Conservation (phyloP, 495 filamentous ascomycete species). For the Saxispiralis lemnorum region DNA sequence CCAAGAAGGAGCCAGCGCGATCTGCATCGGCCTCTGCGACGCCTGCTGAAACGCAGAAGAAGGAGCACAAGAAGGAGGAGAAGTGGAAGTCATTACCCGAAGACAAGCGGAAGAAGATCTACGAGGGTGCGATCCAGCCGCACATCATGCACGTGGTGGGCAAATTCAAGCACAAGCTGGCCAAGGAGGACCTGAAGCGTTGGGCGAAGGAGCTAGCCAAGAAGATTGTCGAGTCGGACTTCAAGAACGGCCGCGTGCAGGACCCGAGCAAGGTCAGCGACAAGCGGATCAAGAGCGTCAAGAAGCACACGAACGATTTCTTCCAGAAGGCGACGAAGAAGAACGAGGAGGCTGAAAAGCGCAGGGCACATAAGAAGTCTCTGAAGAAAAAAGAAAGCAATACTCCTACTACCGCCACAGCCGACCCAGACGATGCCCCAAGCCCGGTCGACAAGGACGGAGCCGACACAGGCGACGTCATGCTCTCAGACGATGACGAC, state of each 20-base stretch:
- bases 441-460: constrained; percentile 11
- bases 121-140: constrained; percentile 74
- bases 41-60: constrained; percentile 31
- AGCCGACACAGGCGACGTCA: constrained; percentile 10
- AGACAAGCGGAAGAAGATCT: constrained; percentile 83
- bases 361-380: constrained; percentile 35
- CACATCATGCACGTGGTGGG: constrained; percentile 70
- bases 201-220: constrained; percentile 71
- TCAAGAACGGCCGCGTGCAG: constrained; percentile 64
- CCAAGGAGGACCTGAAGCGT: constrained; percentile 72
- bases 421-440: not conserved
- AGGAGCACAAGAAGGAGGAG: constrained; percentile 54
- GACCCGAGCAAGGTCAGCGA: constrained; percentile 66
- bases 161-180: constrained; percentile 68
- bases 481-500: constrained; percentile 23
- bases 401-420: constrained; percentile 12
- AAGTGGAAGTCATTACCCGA: constrained; percentile 64
- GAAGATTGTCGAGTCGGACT: constrained; percentile 76
- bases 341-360: constrained; percentile 49
- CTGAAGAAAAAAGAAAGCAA: constrained; percentile 20
- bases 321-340: constrained; percentile 73
- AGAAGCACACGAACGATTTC: constrained; percentile 61
- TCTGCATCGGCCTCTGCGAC: constrained; percentile 34
- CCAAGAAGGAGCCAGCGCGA: constrained; percentile 41
- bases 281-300: constrained; percentile 66